These are phyloP conservation scores for Ceriops decandra DNA, from an alignment of 345 rosid species.

Conservation along the genomic window DNA sequence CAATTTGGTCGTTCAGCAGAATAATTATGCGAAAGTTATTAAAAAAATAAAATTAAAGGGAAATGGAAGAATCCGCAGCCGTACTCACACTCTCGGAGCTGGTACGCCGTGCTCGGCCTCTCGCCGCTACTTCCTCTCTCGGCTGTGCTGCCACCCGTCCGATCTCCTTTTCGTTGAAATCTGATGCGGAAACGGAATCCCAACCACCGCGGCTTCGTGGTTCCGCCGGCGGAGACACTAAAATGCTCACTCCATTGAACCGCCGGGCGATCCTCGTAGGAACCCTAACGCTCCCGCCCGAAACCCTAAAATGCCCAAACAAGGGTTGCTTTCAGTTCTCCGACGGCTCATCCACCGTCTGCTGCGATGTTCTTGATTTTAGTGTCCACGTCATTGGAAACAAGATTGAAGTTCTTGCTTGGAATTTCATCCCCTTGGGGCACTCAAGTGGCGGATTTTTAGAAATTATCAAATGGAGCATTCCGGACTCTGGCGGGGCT, in stretches of 20 bases:
- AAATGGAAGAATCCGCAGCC: slow-evolving; percentile 31
- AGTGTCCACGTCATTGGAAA: slow-evolving; percentile 36
- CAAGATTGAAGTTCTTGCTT: slow-evolving; percentile 49
- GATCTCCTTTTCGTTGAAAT: slow-evolving; percentile 9
- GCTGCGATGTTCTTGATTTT: slow-evolving; percentile 69
- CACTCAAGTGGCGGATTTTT: slow-evolving; percentile 51
- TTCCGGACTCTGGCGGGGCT: slow-evolving; percentile 22
- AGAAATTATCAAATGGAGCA: slow-evolving; percentile 73
- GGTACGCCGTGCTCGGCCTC: slow-evolving; percentile 34
- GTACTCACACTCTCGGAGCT: slow-evolving; percentile 51
- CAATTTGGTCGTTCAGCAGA: too few species aligned
- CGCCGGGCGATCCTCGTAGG: slow-evolving; percentile 53
- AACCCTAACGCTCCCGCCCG: slow-evolving; percentile 49
- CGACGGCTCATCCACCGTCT: slow-evolving; percentile 48
- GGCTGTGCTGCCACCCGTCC: slow-evolving; percentile 17
- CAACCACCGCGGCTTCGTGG: not conserved
- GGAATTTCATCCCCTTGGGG: slow-evolving; percentile 69
- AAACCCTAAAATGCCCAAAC: slow-evolving; percentile 48
- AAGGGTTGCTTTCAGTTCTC: slow-evolving; percentile 62
- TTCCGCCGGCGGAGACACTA: slow-evolving; percentile 15
- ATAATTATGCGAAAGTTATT: too few species aligned
- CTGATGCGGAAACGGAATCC: slow-evolving; percentile 11
- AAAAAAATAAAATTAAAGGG: not conserved
- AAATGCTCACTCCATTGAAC: slow-evolving; percentile 40
- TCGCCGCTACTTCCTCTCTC: slow-evolving; percentile 56